Percentiles rank a stretch among this genome's conserved stretches.
phyloP scores from a whole-genome alignment of 106 monocot genomes.

The Narthecium ossifragum region DNA sequence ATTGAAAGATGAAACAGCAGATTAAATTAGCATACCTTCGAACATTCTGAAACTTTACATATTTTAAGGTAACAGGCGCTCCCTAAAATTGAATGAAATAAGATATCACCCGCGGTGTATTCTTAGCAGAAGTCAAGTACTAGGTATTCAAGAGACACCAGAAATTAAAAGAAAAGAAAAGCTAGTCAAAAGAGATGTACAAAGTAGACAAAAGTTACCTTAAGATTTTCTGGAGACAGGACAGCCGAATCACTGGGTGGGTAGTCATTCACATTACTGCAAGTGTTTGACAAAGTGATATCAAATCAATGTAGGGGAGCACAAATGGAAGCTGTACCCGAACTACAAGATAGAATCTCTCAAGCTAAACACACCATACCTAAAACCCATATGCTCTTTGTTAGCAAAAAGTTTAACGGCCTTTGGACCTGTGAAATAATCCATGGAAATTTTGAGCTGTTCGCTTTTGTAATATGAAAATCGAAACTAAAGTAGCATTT shows the following conservation, averaged over 20 bases:
- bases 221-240: conserved; percentile 59
- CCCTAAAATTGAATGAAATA: conserved; percentile 30
- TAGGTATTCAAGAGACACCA: neutral
- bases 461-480: too few relatives aligned
- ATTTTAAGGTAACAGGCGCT: conserved; percentile 68
- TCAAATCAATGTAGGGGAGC: neutral
- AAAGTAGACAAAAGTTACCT: conserved; percentile 37
- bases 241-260: conserved; percentile 71
- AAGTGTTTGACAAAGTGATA: conserved; percentile 7
- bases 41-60: conserved; percentile 99
- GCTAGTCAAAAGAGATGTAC: neutral
- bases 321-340: conserved; percentile 1
- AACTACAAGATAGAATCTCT: neutral
- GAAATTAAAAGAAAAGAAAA: neutral
- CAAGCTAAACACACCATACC: conserved; percentile 31
- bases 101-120: neutral
- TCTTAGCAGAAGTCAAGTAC: neutral
- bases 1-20: neutral
- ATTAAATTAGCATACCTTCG: conserved; percentile 47
- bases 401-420: conserved; percentile 86
- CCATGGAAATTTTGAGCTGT: neutral
- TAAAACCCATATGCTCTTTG: conserved; percentile 98
- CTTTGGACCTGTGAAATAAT: conserved; percentile 59
- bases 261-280: conserved; percentile 94
- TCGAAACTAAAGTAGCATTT: too few relatives aligned